phyloP scores from a whole-genome alignment of 164 flowering plant genomes.

The Warburgia ugandensis region DNA sequence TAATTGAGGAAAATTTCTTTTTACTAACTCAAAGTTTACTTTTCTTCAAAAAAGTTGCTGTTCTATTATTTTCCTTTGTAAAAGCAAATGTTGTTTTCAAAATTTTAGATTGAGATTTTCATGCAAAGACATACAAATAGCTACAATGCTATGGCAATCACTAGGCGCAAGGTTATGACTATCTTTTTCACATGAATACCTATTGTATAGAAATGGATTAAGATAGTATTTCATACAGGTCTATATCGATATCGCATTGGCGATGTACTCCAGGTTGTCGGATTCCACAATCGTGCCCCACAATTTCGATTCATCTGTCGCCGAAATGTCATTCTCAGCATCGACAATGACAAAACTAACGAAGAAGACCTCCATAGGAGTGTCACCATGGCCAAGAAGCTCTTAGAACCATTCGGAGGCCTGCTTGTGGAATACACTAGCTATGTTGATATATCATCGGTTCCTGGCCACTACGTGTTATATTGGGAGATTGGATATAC shows the following conservation, averaged over 20 bases:
- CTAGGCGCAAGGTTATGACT: too few species aligned
- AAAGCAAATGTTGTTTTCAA: too few species aligned
- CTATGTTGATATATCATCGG: conserved; percentile 55
- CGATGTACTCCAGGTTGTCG: conserved; percentile 74
- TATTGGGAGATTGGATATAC: conserved; percentile 57
- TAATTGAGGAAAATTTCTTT: too few species aligned
- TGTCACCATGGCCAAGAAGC: conserved; percentile 42
- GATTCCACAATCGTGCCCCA: conserved; percentile 72
- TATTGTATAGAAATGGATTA: too few species aligned
- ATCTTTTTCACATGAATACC: too few species aligned
- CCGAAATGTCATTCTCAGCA: conserved; percentile 65
- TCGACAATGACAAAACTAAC: conserved; percentile 76
- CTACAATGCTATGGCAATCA: too few species aligned
- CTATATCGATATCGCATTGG: conserved; percentile 66
- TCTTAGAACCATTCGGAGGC: conserved; percentile 48
- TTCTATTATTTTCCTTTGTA: too few species aligned
- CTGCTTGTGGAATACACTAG: conserved; percentile 79
- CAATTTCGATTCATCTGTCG: conserved; percentile 77
- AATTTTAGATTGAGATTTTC: too few species aligned
- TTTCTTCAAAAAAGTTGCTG: too few species aligned
- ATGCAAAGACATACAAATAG: too few species aligned
- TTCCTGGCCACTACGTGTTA: conserved; percentile 82
- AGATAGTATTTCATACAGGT: too few species aligned
- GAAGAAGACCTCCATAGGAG: conserved; percentile 80
- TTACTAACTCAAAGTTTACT: too few species aligned